phyloP scores from a whole-genome alignment of 2,329 filamentous ascomycete genomes.

The Diaporthe vexans region DNA sequence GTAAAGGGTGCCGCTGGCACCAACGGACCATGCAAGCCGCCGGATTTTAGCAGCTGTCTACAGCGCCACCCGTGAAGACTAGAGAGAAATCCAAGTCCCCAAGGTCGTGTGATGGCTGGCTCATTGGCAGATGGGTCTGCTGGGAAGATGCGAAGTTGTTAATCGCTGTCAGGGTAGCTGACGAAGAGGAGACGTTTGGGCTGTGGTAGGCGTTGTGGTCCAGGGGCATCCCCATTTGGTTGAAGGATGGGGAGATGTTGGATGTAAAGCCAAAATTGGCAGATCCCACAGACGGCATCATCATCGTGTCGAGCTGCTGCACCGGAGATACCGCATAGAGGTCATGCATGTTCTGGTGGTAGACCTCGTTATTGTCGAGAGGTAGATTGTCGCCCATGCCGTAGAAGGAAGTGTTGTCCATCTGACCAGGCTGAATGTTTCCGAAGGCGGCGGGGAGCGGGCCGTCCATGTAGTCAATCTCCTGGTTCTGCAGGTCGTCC shows the following conservation, averaged over 20 bases:
- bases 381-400: constrained; percentile 43
- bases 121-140: constrained; percentile 1
- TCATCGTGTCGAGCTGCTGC: constrained; percentile 32
- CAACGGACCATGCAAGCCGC: background rate
- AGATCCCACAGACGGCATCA: constrained; percentile 46
- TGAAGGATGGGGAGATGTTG: constrained; percentile 34
- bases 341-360: constrained; percentile 38
- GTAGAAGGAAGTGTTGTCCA: constrained; percentile 36
- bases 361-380: constrained; percentile 37
- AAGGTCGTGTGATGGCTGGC: constrained; percentile 26
- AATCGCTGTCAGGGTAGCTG: constrained; percentile 46
- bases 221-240: constrained; percentile 40
- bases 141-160: constrained; percentile 39
- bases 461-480: constrained; percentile 44
- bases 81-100: constrained; percentile 39
- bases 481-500: constrained; percentile 46
- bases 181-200: constrained; percentile 45
- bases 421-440: constrained; percentile 42
- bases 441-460: background rate
- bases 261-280: constrained; percentile 45
- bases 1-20: background rate
- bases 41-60: background rate
- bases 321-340: constrained; percentile 31
- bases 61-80: constrained; percentile 20
- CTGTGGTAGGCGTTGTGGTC: constrained; percentile 45